Base-by-base conservation (phyloP, 2,329 filamentous ascomycete species). In the Lachnellula cervina region DNA sequence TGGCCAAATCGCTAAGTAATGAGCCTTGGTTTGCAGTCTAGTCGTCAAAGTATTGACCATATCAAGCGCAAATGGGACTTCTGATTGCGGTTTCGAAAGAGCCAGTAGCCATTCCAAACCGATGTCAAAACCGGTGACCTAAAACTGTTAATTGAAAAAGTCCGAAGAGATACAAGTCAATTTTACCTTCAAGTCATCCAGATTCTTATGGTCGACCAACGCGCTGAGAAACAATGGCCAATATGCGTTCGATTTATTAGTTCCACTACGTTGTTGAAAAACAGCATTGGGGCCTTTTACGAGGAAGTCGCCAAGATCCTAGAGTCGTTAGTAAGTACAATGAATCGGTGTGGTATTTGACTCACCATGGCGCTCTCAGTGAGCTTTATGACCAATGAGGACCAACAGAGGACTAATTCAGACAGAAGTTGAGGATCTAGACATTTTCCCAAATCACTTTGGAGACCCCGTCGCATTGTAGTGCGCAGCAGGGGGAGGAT, bases 31-130 rank as follows among this genome's bases (percentile, higher is more conserved):
- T 49, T 49, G 46, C 23, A 57, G 32, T 42, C 16, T 43, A 37
- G 42, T 38, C 8, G 55, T 57, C 21, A 57, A 48, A 19, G 9
- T 38, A 34, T 57, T 50, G 16, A 75, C 80, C 5, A 84, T 71
- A 21, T 73, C 71, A 56, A 76, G 74, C 62, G 83, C 80, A 59
- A 79, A 80, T 5, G 67, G 71, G 14, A 81, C 59, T 21, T 71
- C 74, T 42, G 69, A 64, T 3, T 62, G 69, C 4, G 82, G 80
- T 61, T 80, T 81, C 43, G 77, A 73, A 46, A 84, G 70, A 7
- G 76, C 74, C 19, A 77, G 63, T 43, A 80, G 62, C 77, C 82
- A 84, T n/a, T 83, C 67, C 42, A 79, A 76, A 4, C 77, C 68
- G 9, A 79, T 64, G 8, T 73, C 75, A n/a, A 63, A 61, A 25